phyloP scores from a whole-genome alignment of 2,329 filamentous ascomycete genomes.

The Malbranchea zuffiana region DNA sequence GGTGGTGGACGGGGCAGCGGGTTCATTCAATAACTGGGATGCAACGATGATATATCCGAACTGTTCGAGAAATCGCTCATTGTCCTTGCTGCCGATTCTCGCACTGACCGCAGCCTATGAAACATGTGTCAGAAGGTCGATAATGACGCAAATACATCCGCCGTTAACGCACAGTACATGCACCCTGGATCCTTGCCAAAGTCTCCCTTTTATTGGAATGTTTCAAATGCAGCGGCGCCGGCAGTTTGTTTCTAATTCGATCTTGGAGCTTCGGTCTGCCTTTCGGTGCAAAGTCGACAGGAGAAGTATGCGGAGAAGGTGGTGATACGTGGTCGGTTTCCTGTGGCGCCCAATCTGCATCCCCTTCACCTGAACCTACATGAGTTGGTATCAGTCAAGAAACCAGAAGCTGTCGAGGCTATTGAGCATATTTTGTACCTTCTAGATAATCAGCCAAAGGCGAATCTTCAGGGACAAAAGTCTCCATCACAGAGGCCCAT shows the following conservation, averaged over 20 bases:
- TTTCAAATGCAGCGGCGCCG: slow-evolving; percentile 36
- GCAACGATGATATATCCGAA: slow-evolving; percentile 90
- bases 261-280: slow-evolving; percentile 40
- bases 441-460: slow-evolving; percentile 82
- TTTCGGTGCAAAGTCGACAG: slow-evolving; percentile 38
- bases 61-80: slow-evolving; percentile 75
- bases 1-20: slow-evolving; percentile 31
- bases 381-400: slow-evolving; percentile 1
- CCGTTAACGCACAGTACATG: slow-evolving; percentile 35
- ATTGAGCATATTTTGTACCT: slow-evolving; percentile 46
- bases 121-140: slow-evolving; percentile 7
- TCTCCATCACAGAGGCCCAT: slow-evolving; percentile 55
- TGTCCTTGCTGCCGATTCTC: slow-evolving; percentile 61
- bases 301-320: slow-evolving; percentile 15
- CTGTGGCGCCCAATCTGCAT: slow-evolving; percentile 30
- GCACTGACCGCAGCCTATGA: slow-evolving; percentile 51
- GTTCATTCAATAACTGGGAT: slow-evolving; percentile 71
- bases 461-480: slow-evolving; percentile 73
- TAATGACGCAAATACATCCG: not conserved
- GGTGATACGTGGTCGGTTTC: slow-evolving; percentile 16
- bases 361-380: slow-evolving; percentile 30
- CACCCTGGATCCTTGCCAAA: slow-evolving; percentile 34
- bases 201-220: slow-evolving; percentile 22
- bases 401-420: not conserved
- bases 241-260: slow-evolving; percentile 40